These are phyloP conservation scores for Vachellia pachyceras DNA, from an alignment of 306 rosid species.

Conservation along the genomic window DNA sequence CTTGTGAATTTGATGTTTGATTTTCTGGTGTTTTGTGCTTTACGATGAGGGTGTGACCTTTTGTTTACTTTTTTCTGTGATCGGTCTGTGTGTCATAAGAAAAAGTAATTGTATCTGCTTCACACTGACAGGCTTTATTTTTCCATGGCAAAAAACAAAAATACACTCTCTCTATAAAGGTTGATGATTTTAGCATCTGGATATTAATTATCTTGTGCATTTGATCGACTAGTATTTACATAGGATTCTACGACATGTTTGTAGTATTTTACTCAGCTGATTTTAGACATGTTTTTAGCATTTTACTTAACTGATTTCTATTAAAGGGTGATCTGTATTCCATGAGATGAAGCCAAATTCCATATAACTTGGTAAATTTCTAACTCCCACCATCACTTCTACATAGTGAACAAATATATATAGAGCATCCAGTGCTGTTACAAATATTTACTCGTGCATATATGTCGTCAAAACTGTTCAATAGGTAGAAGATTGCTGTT, in stretches of 20 bases:
- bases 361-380: conserved; percentile 15
- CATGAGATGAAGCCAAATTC: no score
- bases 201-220: not conserved
- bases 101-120: not conserved
- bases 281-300: no score
- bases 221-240: conserved; percentile 16
- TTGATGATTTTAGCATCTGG: conserved; percentile 3
- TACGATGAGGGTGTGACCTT: conserved; percentile 9
- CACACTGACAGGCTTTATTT: not conserved
- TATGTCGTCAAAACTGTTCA: not conserved
- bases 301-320: not conserved
- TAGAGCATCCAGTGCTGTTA: not conserved
- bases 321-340: not conserved
- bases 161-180: not conserved
- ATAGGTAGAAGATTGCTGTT: no score
- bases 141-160: no score
- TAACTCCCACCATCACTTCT: conserved; percentile 16
- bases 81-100: conserved; percentile 3
- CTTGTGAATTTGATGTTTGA: conserved; percentile 39
- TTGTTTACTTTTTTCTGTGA: conserved; percentile 11
- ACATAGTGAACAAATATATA: not conserved
- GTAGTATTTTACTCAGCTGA: no score
- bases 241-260: not conserved
- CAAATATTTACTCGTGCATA: not conserved
- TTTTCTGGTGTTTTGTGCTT: conserved; percentile 32